Conservation (phyloP, 441 rosid genomes). For the Melastoma candidum region DNA sequence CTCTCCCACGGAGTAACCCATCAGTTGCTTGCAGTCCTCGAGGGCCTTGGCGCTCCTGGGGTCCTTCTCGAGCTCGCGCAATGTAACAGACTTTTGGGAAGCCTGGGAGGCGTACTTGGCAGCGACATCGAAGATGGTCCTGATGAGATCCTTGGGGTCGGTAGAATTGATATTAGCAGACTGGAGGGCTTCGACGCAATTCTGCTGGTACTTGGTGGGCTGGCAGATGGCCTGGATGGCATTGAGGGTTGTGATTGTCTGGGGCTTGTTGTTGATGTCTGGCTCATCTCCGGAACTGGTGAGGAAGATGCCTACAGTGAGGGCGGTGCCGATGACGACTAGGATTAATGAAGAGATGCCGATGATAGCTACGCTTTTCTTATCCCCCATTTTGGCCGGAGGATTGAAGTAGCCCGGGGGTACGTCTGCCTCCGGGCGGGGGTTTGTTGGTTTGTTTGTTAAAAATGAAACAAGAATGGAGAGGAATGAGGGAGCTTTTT, state of each 20-base stretch:
- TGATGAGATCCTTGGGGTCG: constrained; percentile 16
- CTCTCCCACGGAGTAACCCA: constrained; percentile 9
- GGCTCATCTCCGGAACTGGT: too few species aligned
- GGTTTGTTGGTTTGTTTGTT: too few species aligned
- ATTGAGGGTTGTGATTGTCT: constrained; percentile 3
- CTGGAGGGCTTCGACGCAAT: constrained; percentile 9
- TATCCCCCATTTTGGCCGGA: background rate
- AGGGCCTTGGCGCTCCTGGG: constrained; percentile 12
- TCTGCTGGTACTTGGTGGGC: constrained; percentile 8
- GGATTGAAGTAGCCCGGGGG: too few species aligned
- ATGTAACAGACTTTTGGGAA: background rate
- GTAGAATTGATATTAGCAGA: background rate
- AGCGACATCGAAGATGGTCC: constrained; percentile 3
- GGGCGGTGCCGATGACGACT: constrained; percentile 5
- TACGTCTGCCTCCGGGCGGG: too few species aligned
- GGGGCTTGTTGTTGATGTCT: too few species aligned
- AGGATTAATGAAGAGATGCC: constrained; percentile 12
- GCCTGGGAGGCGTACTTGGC: constrained; percentile 6
- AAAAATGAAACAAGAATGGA: too few species aligned
- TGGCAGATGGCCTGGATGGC: constrained; percentile 14
- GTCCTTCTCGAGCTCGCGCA: constrained; percentile 14
- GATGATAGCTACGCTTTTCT: background rate
- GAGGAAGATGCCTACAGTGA: background rate
- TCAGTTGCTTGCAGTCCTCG: constrained; percentile 6
- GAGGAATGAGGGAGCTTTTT: too few species aligned